A percentile compares a stretch with the other conserved stretches of the same genome.
Evolutionary conservation across 495 filamentous ascomycete genomes (phyloP).

Genomic region (Tuber indicum): DNA sequence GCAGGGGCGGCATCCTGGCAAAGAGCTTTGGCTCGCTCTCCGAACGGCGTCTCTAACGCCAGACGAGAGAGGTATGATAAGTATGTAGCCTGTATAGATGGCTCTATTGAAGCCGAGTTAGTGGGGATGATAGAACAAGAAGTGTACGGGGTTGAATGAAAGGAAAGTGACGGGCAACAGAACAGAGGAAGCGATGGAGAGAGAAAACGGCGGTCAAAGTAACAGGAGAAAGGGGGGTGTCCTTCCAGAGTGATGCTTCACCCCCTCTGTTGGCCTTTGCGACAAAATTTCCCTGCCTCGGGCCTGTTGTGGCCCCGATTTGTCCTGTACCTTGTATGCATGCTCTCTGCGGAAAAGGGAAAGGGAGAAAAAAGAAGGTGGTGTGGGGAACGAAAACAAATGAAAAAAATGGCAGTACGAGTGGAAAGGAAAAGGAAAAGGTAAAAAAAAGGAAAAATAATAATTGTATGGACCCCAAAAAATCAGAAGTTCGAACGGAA

Average conservation of each 20-base stretch:
- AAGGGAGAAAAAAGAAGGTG: conserved; percentile 3
- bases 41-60: background rate
- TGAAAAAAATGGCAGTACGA: background rate
- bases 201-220: conserved; percentile 23
- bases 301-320: background rate
- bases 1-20: conserved; percentile 35
- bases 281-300: background rate
- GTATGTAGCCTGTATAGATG: background rate
- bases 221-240: conserved; percentile 25
- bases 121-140: conserved; percentile 9
- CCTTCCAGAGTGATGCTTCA: background rate
- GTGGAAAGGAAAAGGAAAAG: background rate
- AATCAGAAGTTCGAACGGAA: background rate
- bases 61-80: background rate
- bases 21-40: background rate
- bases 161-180: conserved; percentile 25
- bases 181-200: conserved; percentile 26
- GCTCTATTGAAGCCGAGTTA: conserved; percentile 15
- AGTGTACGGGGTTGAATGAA: conserved; percentile 21
- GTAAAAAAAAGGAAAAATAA: background rate
- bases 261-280: background rate
- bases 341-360: background rate
- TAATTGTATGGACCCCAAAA: background rate
- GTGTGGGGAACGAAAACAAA: conserved; percentile 5
- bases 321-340: background rate